Evolutionary conservation across 495 filamentous ascomycete genomes (phyloP).

Genomic region (Neurospora sp.): DNA sequence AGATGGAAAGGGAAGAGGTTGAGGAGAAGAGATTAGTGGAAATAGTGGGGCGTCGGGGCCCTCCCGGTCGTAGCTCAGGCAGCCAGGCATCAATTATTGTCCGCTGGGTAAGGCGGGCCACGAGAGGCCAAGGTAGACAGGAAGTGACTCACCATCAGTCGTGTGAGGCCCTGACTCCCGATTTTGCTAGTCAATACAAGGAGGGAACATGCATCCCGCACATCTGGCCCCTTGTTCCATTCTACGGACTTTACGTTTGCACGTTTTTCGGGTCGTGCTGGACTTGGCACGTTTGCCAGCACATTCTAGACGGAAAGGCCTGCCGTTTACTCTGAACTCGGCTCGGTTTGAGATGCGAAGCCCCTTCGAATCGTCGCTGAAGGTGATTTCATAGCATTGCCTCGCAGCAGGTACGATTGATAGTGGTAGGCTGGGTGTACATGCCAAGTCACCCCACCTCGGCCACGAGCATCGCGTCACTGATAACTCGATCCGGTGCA

Average conservation of each 20-base stretch:
- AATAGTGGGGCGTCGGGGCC: conserved; percentile 13
- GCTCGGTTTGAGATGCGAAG: neutral
- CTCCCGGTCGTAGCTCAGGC: conserved; percentile 9
- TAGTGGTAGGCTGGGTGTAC: neutral
- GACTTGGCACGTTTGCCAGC: neutral
- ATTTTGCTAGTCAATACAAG: neutral
- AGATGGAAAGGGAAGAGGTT: conserved; percentile 8
- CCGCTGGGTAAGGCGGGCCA: neutral
- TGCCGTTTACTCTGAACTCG: neutral
- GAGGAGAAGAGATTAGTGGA: conserved; percentile 17
- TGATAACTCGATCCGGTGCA: neutral
- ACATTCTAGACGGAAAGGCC: neutral
- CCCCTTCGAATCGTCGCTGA: neutral
- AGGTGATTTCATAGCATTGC: neutral
- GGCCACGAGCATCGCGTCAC: neutral
- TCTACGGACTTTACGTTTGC: neutral
- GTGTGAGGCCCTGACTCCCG: no score
- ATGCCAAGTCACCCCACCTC: neutral
- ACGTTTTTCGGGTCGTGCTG: neutral
- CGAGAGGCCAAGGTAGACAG: neutral
- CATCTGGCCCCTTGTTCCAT: neutral
- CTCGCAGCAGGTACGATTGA: neutral
- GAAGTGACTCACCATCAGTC: neutral
- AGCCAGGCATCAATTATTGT: conserved; percentile 15
- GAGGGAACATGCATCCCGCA: neutral